Evolutionary conservation across 331 rosid species (phyloP).

Genomic region (Malus hybrid): DNA sequence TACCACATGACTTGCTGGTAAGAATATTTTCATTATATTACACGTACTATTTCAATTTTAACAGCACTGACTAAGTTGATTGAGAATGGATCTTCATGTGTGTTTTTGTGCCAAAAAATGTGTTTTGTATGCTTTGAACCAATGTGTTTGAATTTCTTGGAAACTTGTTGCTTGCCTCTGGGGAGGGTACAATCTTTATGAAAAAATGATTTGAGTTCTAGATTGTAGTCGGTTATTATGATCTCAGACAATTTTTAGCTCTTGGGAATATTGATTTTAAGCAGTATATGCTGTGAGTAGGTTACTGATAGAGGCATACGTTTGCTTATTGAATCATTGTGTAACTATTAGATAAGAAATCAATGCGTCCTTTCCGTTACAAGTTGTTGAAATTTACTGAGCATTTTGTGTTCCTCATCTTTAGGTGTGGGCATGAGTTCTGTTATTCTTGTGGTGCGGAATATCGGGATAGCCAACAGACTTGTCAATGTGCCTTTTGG

Average conservation of each 20-base stretch:
- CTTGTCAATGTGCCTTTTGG: constrained; percentile 84
- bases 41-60: no score
- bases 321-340: neutral
- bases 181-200: neutral
- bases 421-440: constrained; percentile 92
- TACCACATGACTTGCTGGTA: constrained; percentile 95
- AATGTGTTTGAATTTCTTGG: neutral
- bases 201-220: neutral
- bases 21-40: constrained; percentile 21
- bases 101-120: neutral
- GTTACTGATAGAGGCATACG: no score
- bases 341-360: neutral
- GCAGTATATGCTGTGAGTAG: neutral
- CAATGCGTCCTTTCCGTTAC: neutral
- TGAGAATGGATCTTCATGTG: neutral
- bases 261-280: neutral
- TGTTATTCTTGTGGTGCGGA: constrained; percentile 87
- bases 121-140: neutral
- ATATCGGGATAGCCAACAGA: constrained; percentile 57
- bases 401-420: neutral
- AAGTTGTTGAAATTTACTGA: neutral
- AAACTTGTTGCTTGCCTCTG: neutral
- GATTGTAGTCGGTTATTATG: neutral
- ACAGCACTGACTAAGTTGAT: neutral
- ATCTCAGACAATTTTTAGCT: neutral